Conservation (phyloP, 1,284 basidiomycete genomes). For the Ganoderma lingzhi region DNA sequence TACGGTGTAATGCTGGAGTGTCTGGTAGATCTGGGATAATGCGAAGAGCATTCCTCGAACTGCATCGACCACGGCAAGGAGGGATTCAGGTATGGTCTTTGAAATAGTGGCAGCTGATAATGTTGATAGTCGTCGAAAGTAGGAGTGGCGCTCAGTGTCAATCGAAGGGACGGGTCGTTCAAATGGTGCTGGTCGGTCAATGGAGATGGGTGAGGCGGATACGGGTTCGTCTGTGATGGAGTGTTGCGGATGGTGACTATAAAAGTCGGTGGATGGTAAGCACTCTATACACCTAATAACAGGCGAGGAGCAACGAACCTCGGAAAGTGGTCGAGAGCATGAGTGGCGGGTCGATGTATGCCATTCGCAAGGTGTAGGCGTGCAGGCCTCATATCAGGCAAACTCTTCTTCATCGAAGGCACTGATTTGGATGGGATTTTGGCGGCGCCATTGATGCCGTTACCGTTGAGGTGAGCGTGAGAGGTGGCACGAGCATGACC, state of each 20-base stretch:
- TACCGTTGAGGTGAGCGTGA: slow-evolving; percentile 53
- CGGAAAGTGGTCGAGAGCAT: slow-evolving; percentile 47
- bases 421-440: slow-evolving; percentile 44
- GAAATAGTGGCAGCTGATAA: slow-evolving; percentile 74
- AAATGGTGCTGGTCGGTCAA: slow-evolving; percentile 50
- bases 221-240: slow-evolving; percentile 46
- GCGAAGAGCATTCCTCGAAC: slow-evolving; percentile 94
- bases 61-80: slow-evolving; percentile 85
- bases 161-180: slow-evolving; percentile 61
- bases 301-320: slow-evolving; percentile 46
- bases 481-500: slow-evolving; percentile 69
- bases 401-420: slow-evolving; percentile 79
- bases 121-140: slow-evolving; percentile 89
- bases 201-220: slow-evolving; percentile 50
- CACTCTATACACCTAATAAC: background rate
- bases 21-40: slow-evolving; percentile 91
- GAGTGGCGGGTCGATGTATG: slow-evolving; percentile 30
- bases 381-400: slow-evolving; percentile 83
- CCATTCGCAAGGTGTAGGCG: slow-evolving; percentile 48
- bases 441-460: slow-evolving; percentile 11
- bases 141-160: slow-evolving; percentile 88
- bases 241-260: slow-evolving; percentile 25
- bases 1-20: slow-evolving; percentile 89
- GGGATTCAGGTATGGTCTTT: slow-evolving; percentile 76
- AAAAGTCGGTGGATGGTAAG: slow-evolving; percentile 25